Evolutionary conservation across 108 stramenopile species (phyloP).

Genomic region (Cyclotella atomus): DNA sequence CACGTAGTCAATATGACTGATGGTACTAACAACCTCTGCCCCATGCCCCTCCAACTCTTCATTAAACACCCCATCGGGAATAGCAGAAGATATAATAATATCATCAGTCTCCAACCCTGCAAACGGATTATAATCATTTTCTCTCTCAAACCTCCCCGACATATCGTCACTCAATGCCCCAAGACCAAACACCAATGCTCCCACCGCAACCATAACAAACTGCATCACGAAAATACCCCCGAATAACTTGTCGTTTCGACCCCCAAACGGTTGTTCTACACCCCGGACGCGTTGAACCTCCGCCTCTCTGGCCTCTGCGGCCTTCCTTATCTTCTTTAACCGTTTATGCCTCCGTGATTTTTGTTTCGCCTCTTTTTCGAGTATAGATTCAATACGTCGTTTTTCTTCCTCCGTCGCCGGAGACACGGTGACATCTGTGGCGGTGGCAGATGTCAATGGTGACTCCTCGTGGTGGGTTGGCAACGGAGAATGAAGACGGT

Average conservation of each 20-base stretch:
- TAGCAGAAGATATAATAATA: constrained; percentile 16
- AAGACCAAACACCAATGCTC: constrained; percentile 32
- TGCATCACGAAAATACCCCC: constrained; percentile 26
- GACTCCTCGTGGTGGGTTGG: constrained; percentile 17
- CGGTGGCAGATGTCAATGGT: constrained; percentile 10
- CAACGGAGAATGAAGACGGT: not conserved
- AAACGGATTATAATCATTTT: constrained; percentile 39
- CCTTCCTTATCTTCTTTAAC: constrained; percentile 31
- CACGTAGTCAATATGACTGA: constrained; percentile 45
- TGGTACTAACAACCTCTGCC: not conserved
- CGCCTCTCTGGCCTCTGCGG: constrained; percentile 38
- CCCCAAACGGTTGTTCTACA: constrained; percentile 7
- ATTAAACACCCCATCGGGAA: not conserved
- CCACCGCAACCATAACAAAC: constrained; percentile 23
- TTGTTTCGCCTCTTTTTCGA: constrained; percentile 11
- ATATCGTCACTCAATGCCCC: constrained; percentile 28
- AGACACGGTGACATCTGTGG: constrained; percentile 11
- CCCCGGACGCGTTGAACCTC: constrained; percentile 40
- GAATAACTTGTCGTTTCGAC: constrained; percentile 26
- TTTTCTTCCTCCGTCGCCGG: not conserved
- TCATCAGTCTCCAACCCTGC: constrained; percentile 44
- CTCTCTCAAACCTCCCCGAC: too few species aligned
- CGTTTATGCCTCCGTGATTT: constrained; percentile 18
- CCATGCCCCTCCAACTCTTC: too few species aligned
- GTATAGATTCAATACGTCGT: constrained; percentile 12